Evolutionary conservation across 345 rosid genomes (phyloP).

Genomic region (Abelmoschus esculentus): DNA sequence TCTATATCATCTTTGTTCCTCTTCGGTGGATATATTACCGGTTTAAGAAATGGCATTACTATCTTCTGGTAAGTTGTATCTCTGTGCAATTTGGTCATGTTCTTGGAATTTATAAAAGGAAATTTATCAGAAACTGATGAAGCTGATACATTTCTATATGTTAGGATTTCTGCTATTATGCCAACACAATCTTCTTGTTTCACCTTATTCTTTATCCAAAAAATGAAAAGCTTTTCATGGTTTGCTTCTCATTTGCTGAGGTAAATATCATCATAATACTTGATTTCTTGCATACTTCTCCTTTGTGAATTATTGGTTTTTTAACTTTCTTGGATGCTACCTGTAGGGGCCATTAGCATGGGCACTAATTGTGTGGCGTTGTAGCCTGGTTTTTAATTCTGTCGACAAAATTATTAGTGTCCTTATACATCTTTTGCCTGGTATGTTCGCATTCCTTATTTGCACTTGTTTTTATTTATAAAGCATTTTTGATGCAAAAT

Average conservation of each 20-base stretch:
- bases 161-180: constrained; percentile 95
- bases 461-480: too few relatives aligned
- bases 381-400: constrained; percentile 94
- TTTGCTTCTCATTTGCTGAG: constrained; percentile 97
- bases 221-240: constrained; percentile 88
- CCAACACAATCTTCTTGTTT: constrained; percentile 88
- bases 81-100: not conserved
- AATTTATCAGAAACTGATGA: not conserved
- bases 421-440: constrained; percentile 94
- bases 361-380: constrained; percentile 96
- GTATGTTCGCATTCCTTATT: constrained; percentile 32
- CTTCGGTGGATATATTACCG: constrained; percentile 96
- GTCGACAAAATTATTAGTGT: constrained; percentile 87
- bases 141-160: not conserved
- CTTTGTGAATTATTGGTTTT: constrained; percentile 6
- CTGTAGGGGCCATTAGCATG: constrained; percentile 90
- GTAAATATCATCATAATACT: constrained; percentile 23
- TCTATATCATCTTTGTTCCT: constrained; percentile 80
- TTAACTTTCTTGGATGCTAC: constrained; percentile 16
- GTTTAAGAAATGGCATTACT: constrained; percentile 95
- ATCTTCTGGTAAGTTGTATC: constrained; percentile 66
- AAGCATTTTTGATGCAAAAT: not conserved
- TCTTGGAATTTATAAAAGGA: not conserved
- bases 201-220: constrained; percentile 73
- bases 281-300: not conserved